These are phyloP conservation scores for Scytalidium sp. DNA, from an alignment of 2,329 filamentous ascomycete genomes.

Conservation along the genomic window DNA sequence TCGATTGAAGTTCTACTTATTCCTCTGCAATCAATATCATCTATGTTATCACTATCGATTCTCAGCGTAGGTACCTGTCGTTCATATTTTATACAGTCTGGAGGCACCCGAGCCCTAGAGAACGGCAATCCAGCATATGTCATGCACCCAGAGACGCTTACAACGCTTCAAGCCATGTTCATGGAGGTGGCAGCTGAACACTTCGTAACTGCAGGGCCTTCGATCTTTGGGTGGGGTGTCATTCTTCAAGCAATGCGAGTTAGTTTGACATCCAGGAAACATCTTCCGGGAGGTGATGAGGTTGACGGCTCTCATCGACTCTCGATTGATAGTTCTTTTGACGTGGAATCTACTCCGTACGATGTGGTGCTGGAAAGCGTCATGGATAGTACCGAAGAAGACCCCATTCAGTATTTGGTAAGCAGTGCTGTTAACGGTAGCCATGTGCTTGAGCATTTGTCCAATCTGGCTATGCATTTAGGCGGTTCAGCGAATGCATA, in stretches of 20 bases:
- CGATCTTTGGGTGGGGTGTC: conserved; percentile 78
- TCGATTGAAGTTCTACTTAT: conserved; percentile 40
- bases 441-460: conserved; percentile 45
- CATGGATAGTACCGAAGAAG: conserved; percentile 26
- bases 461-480: conserved; percentile 38
- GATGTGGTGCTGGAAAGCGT: conserved; percentile 45
- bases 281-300: conserved; percentile 13
- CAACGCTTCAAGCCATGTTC: conserved; percentile 70
- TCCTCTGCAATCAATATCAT: conserved; percentile 67
- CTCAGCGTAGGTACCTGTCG: conserved; percentile 48
- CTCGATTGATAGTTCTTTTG: conserved; percentile 4
- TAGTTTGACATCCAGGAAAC: conserved; percentile 38
- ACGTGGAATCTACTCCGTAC: conserved; percentile 30
- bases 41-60: conserved; percentile 68
- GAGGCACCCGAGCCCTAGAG: neutral
- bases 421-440: conserved; percentile 41
- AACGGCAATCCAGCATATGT: conserved; percentile 53
- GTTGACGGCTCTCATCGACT: conserved; percentile 3
- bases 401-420: conserved; percentile 45
- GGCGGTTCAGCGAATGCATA: conserved; percentile 30
- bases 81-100: neutral
- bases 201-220: conserved; percentile 64
- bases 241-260: conserved; percentile 63
- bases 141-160: conserved; percentile 65
- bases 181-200: conserved; percentile 53